phyloP scores from a whole-genome alignment of 1,284 basidiomycete genomes.

The Melanopsichium pennsylvanicum region DNA sequence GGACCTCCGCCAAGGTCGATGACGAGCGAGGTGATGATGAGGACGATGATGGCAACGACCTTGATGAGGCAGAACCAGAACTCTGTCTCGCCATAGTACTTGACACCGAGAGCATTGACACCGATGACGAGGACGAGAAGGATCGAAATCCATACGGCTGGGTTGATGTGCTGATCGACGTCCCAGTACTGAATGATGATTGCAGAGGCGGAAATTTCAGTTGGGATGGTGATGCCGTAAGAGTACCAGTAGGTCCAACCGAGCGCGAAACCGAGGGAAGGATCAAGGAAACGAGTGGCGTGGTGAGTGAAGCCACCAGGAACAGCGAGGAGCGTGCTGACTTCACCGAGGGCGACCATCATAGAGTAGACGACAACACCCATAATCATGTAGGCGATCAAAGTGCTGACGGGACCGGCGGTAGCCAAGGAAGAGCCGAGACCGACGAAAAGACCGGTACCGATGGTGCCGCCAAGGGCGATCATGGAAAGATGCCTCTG shows the following conservation, averaged over 20 bases:
- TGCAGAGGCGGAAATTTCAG: slow-evolving; percentile 73
- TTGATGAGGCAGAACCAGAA: slow-evolving; percentile 52
- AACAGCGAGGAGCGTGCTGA: slow-evolving; percentile 70
- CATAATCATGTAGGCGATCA: slow-evolving; percentile 66
- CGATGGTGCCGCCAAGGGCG: slow-evolving; percentile 59
- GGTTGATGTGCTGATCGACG: slow-evolving; percentile 68
- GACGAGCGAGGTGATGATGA: slow-evolving; percentile 55
- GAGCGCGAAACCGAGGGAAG: slow-evolving; percentile 73
- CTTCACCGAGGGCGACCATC: slow-evolving; percentile 68
- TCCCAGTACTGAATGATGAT: slow-evolving; percentile 53
- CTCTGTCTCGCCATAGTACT: slow-evolving; percentile 74
- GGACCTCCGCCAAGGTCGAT: slow-evolving; percentile 56
- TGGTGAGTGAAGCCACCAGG: slow-evolving; percentile 79
- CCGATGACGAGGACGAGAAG: slow-evolving; percentile 67
- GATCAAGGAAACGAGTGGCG: slow-evolving; percentile 80
- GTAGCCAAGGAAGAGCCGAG: slow-evolving; percentile 71
- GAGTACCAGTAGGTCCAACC: slow-evolving; percentile 73
- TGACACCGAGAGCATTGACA: slow-evolving; percentile 69
- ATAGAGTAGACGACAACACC: slow-evolving; percentile 57
- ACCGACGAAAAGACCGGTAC: slow-evolving; percentile 73
- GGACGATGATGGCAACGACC: slow-evolving; percentile 42
- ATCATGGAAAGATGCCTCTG: slow-evolving; percentile 59
- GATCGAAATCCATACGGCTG: slow-evolving; percentile 68
- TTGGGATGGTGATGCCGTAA: slow-evolving; percentile 72
- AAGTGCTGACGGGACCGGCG: slow-evolving; percentile 68